Conservation (phyloP, 768 basidiomycete species). For the Zangia roseola region DNA sequence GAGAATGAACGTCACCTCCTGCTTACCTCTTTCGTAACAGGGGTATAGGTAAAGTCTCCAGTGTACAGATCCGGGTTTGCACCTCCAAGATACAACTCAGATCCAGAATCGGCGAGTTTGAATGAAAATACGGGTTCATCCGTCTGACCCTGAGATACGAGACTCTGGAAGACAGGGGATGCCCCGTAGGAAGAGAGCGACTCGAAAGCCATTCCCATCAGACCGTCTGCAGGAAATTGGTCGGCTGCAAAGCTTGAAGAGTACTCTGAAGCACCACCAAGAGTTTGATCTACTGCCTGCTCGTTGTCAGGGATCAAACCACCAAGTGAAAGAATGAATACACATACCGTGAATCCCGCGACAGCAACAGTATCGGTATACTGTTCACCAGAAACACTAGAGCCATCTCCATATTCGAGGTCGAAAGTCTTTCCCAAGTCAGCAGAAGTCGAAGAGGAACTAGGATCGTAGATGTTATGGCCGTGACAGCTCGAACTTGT, state of each 20-base stretch:
- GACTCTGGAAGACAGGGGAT: conserved; percentile 39
- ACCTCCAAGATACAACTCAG: conserved; percentile 53
- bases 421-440: conserved; percentile 23
- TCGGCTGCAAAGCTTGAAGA: neutral
- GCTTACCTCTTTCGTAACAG: conserved; percentile 1
- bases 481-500: conserved; percentile 24
- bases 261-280: conserved; percentile 3
- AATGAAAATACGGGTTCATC: conserved; percentile 42
- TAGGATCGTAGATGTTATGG: conserved; percentile 27
- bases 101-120: conserved; percentile 41
- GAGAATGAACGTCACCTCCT: no score
- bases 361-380: conserved; percentile 34
- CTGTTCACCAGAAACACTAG: conserved; percentile 30
- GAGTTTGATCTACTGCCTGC: conserved; percentile 3
- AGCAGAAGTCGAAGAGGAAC: conserved; percentile 25
- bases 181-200: conserved; percentile 34
- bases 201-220: conserved; percentile 41
- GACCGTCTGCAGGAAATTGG: conserved; percentile 14
- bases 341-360: conserved; percentile 5
- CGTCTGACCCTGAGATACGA: conserved; percentile 36
- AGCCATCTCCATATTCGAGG: conserved; percentile 39
- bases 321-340: no score
- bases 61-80: conserved; percentile 41
- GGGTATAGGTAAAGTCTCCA: conserved; percentile 38
- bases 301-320: neutral